These are phyloP conservation scores for Tetrapisispora namnaoensis DNA, from an alignment of 805 yeast species.

Conservation along the genomic window DNA sequence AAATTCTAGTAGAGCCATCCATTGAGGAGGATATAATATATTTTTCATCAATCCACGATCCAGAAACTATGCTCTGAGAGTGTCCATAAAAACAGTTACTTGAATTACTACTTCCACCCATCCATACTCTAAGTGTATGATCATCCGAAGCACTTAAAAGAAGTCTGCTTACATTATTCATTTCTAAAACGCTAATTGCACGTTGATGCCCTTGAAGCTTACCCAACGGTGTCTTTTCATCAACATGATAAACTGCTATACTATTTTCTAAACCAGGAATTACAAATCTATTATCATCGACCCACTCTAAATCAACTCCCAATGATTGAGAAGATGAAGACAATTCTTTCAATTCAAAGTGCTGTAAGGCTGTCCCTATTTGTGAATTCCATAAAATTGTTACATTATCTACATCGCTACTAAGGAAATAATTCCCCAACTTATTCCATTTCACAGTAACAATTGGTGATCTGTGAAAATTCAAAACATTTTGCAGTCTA, in stretches of 20 bases:
- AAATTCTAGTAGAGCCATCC: slow-evolving; percentile 60
- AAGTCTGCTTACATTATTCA: slow-evolving; percentile 41
- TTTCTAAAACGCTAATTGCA: slow-evolving; percentile 45
- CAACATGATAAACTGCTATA: slow-evolving; percentile 46
- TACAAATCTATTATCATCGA: slow-evolving; percentile 58
- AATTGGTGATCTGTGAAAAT: slow-evolving; percentile 46
- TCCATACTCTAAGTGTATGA: slow-evolving; percentile 64
- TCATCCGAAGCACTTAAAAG: slow-evolving; percentile 77
- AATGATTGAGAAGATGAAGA: slow-evolving; percentile 13
- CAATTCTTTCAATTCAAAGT: slow-evolving; percentile 31
- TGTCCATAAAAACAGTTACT: slow-evolving; percentile 43
- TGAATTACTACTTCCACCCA: slow-evolving; percentile 47
- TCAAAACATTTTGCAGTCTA: slow-evolving; percentile 44
- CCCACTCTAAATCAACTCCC: slow-evolving; percentile 64
- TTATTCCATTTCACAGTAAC: slow-evolving; percentile 52
- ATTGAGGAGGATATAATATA: slow-evolving; percentile 46
- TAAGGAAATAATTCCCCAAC: slow-evolving; percentile 43
- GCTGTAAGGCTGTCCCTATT: slow-evolving; percentile 41
- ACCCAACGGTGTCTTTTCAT: slow-evolving; percentile 40
- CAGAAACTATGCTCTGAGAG: slow-evolving; percentile 44
- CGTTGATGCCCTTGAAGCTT: slow-evolving; percentile 56
- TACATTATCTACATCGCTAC: slow-evolving; percentile 48
- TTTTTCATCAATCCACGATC: slow-evolving; percentile 43
- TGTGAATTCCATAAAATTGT: slow-evolving; percentile 58
- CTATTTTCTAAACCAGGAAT: slow-evolving; percentile 51